Evolutionary conservation across 345 rosid species (phyloP).

Genomic region (Eucalyptus sp.): DNA sequence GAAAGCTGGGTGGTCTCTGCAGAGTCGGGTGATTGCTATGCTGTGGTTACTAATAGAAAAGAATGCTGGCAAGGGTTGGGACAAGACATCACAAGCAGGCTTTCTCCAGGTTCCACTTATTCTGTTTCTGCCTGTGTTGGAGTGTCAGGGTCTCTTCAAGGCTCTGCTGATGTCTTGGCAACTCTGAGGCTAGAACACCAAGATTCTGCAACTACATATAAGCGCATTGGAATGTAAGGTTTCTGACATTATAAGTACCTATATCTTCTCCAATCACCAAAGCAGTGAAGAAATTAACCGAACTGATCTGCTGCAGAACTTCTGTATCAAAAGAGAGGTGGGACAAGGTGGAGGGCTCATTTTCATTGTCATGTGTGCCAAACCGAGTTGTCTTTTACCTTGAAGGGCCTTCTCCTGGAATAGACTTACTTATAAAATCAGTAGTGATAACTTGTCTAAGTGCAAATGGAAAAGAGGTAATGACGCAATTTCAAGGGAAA

Average conservation of each 20-base stretch:
- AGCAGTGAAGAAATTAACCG: not conserved
- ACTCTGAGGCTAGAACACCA: constrained; percentile 57
- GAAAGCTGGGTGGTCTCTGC: constrained; percentile 47
- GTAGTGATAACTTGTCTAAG: constrained; percentile 42
- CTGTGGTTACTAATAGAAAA: constrained; percentile 67
- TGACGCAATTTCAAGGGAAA: not conserved
- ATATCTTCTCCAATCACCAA: not conserved
- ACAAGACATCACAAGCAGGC: constrained; percentile 67
- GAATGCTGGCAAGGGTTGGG: constrained; percentile 94
- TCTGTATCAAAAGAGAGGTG: constrained; percentile 51
- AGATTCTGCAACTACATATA: constrained; percentile 33
- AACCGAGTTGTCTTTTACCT: constrained; percentile 66
- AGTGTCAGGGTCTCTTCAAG: constrained; percentile 46
- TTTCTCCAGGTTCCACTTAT: constrained; percentile 44
- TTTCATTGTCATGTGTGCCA: constrained; percentile 51
- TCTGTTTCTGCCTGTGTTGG: constrained; percentile 66
- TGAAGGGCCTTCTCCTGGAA: constrained; percentile 90
- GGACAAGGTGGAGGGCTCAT: constrained; percentile 71
- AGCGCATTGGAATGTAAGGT: constrained; percentile 71
- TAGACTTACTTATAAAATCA: constrained; percentile 63
- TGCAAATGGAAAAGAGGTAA: constrained; percentile 34
- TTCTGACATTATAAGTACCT: not conserved
- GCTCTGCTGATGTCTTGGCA: constrained; percentile 54
- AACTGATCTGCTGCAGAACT: constrained; percentile 32
- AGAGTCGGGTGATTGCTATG: constrained; percentile 32